Conservation (phyloP, 1,284 basidiomycete species). For the Irpex sp. region DNA sequence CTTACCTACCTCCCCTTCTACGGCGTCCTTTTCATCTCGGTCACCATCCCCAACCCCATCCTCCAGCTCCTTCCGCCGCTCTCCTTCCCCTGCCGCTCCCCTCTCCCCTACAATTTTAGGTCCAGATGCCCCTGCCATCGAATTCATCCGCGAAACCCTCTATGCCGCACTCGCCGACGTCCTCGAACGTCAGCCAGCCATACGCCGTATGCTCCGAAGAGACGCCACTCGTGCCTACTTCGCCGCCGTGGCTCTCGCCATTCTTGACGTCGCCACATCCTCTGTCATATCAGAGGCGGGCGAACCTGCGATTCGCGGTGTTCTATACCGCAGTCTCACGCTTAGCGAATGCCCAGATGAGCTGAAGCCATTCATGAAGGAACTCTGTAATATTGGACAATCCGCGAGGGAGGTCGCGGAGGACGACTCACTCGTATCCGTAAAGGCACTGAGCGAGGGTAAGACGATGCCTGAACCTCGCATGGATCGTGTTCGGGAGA, state of each 20-base stretch:
- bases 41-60: constrained; percentile 23
- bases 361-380: constrained; percentile 64
- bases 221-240: constrained; percentile 76
- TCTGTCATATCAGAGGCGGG: constrained; percentile 29
- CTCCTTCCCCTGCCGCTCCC: constrained; percentile 7
- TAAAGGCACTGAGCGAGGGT: constrained; percentile 44
- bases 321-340: constrained; percentile 49
- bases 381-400: constrained; percentile 56
- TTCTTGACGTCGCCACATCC: constrained; percentile 59
- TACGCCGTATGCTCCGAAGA: constrained; percentile 49
- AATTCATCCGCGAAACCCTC: constrained; percentile 77
- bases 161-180: constrained; percentile 74
- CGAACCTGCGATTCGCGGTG: constrained; percentile 52
- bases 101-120: constrained; percentile 48
- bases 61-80: constrained; percentile 1
- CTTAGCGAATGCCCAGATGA: constrained; percentile 53
- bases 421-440: constrained; percentile 53
- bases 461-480: constrained; percentile 44
- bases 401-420: constrained; percentile 48
- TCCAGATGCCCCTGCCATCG: constrained; percentile 56
- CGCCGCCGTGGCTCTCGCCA: constrained; percentile 67
- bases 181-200: constrained; percentile 47
- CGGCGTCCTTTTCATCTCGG: constrained; percentile 19
- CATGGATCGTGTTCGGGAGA: constrained; percentile 55
- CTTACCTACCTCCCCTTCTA: constrained; percentile 6